These are phyloP conservation scores for Globisporangium rhizosaccharum DNA, from an alignment of 352 stramenopile genomes.

Conservation along the genomic window DNA sequence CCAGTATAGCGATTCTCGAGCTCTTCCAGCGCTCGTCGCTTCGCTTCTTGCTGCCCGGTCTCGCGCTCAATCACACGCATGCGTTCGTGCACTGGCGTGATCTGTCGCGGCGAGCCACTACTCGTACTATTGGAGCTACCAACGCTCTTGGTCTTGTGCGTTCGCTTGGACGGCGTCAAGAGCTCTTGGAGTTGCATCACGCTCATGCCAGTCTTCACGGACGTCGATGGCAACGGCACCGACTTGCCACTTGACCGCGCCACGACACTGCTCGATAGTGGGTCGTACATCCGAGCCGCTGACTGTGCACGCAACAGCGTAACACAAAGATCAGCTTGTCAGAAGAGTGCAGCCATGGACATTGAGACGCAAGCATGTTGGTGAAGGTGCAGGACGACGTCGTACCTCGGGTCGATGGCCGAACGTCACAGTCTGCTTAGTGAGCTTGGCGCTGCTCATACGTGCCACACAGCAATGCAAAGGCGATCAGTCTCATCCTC, in stretches of 20 bases:
- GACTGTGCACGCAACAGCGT: conserved; percentile 40
- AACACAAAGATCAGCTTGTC: background rate
- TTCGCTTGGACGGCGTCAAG: conserved; percentile 31
- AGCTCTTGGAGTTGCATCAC: conserved; percentile 56
- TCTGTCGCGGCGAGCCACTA: conserved; percentile 1
- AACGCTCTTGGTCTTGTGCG: conserved; percentile 6
- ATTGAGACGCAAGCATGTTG: too few relatives aligned
- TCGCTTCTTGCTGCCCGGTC: conserved; percentile 9
- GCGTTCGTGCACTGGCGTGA: conserved; percentile 1
- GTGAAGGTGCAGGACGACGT: background rate
- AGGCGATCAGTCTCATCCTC: background rate
- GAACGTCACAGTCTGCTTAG: conserved; percentile 54
- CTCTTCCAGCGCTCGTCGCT: conserved; percentile 2
- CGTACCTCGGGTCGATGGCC: conserved; percentile 47
- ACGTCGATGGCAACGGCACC: conserved; percentile 11
- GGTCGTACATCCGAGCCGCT: conserved; percentile 66
- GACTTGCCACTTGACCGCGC: conserved; percentile 14
- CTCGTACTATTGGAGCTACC: background rate
- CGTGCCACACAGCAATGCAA: background rate
- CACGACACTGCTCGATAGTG: conserved; percentile 36
- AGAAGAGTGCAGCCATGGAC: background rate
- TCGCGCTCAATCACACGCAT: conserved; percentile 10
- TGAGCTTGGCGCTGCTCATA: conserved; percentile 23
- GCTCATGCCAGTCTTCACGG: conserved; percentile 59
- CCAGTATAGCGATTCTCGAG: conserved; percentile 47